phyloP scores from a whole-genome alignment of 495 filamentous ascomycete species.

The Cercophora newfieldiana region DNA sequence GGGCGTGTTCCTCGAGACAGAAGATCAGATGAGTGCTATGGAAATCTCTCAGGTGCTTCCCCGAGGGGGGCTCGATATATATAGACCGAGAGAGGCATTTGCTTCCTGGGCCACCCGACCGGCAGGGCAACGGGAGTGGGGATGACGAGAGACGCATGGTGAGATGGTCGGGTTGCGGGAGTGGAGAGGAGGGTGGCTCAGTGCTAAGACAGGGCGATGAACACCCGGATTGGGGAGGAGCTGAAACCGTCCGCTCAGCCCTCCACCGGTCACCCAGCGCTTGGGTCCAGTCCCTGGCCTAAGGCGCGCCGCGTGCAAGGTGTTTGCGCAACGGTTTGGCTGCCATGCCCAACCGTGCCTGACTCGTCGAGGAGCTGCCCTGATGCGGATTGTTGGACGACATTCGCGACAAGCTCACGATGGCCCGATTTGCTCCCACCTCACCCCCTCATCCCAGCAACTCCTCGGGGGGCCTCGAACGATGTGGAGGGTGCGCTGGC shows the following conservation, averaged over 20 bases:
- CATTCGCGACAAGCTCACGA: not conserved
- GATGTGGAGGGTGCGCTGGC: not conserved
- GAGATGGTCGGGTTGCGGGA: not conserved
- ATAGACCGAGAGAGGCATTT: constrained; percentile 1
- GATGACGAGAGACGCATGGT: constrained; percentile 19
- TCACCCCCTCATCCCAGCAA: not conserved
- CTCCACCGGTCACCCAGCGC: not conserved
- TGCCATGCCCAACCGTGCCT: not conserved
- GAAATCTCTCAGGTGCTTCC: not conserved
- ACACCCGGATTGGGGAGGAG: not conserved
- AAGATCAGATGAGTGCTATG: not conserved
- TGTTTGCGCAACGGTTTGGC: not conserved
- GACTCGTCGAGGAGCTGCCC: constrained; percentile 9
- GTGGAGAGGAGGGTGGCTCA: not conserved
- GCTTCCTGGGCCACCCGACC: not conserved
- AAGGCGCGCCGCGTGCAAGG: not conserved
- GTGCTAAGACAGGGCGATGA: not conserved
- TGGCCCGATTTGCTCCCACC: not conserved
- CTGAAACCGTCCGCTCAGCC: constrained; percentile 10
- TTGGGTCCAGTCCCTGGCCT: not conserved
- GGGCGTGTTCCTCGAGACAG: not conserved
- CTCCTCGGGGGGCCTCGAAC: not conserved
- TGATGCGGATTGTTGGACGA: constrained; percentile 6
- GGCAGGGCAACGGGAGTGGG: constrained; percentile 3
- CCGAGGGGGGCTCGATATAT: not conserved